A percentile compares a stretch with the other conserved stretches of the same genome.
These are phyloP conservation scores for Talinum fruticosum DNA, from an alignment of 148 eudicot genomes.

Conservation along the genomic window DNA sequence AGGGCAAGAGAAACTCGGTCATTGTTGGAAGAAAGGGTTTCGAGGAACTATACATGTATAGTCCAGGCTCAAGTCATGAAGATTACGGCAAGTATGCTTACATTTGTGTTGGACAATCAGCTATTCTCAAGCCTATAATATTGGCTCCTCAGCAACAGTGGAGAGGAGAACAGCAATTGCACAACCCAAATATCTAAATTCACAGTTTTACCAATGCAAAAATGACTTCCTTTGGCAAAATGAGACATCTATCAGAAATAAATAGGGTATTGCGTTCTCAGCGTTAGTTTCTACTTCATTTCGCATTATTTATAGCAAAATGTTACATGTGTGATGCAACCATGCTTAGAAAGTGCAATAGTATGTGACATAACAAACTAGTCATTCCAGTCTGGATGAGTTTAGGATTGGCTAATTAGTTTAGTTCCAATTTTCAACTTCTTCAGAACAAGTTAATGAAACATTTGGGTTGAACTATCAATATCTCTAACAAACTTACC, in stretches of 20 bases:
- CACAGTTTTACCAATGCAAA: too few species aligned
- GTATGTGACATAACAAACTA: background rate
- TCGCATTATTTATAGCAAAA: background rate
- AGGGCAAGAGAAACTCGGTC: conserved; percentile 68
- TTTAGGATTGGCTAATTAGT: background rate
- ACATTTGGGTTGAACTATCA: background rate
- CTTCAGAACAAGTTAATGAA: background rate
- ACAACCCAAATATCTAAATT: conserved; percentile 19
- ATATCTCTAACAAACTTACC: too few species aligned
- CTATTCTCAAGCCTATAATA: conserved; percentile 53
- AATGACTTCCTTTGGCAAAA: background rate
- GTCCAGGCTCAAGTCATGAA: conserved; percentile 70
- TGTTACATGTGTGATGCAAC: background rate
- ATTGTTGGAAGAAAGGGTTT: conserved; percentile 54
- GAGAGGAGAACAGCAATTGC: conserved; percentile 52
- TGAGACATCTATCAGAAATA: background rate
- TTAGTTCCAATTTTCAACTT: background rate
- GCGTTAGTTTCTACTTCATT: background rate
- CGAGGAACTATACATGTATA: conserved; percentile 52
- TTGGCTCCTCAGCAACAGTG: conserved; percentile 40
- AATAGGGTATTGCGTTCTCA: background rate
- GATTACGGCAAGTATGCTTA: conserved; percentile 53
- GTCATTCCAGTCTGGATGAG: background rate
- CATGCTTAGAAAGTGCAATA: background rate
- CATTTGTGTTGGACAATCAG: conserved; percentile 56